Evolutionary conservation across 805 yeast species (phyloP).

Genomic region (Brettanomyces bruxellensis): DNA sequence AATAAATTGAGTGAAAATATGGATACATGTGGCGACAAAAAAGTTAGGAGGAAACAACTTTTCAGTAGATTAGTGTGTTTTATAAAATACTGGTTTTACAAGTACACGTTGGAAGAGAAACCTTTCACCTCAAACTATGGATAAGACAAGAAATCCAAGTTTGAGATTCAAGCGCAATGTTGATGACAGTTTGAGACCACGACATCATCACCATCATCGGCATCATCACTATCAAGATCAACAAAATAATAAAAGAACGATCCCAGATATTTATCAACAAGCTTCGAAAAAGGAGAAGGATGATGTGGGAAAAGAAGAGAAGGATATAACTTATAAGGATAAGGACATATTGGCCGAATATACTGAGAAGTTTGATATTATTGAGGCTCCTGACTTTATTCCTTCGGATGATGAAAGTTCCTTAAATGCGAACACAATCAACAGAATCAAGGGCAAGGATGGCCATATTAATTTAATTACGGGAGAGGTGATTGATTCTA

Average conservation of each 20-base stretch:
- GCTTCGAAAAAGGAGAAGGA: too few species aligned
- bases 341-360: neutral
- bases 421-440: neutral
- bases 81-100: too few species aligned
- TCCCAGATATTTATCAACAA: too few species aligned
- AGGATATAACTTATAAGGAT: too few species aligned
- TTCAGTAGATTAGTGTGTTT: too few species aligned
- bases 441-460: conserved; percentile 3
- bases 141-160: neutral
- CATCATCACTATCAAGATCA: conserved; percentile 4
- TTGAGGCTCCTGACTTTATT: conserved; percentile 19
- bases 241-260: neutral
- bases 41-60: too few species aligned
- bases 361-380: conserved; percentile 1
- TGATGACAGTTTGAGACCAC: neutral
- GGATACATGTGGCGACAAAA: too few species aligned
- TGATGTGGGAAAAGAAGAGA: too few species aligned
- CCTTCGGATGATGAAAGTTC: conserved; percentile 14
- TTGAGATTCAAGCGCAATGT: too few species aligned
- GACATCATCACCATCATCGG: neutral
- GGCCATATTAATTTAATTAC: conserved; percentile 7
- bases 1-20: too few species aligned
- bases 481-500: neutral
- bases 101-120: too few species aligned
- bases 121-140: neutral